Evolutionary conservation across 2,329 filamentous ascomycete genomes (phyloP), one percentile per base, ranked within the genome.

Genomic region (Pseudogymnoascus sp.): DNA sequence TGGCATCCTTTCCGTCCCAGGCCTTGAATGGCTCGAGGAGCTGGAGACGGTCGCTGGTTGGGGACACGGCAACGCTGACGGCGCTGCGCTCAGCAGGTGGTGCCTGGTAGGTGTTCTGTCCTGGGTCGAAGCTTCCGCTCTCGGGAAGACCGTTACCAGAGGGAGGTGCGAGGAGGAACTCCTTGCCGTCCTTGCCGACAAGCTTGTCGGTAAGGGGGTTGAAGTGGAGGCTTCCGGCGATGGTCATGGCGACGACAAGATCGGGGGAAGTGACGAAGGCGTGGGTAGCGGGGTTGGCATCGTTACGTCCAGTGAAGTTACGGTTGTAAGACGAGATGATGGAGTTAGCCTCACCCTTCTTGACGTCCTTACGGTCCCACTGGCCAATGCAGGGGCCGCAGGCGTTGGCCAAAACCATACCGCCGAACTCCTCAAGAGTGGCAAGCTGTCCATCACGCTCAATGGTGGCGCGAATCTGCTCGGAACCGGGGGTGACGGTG

Each of bases 301-400:
- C 92, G 77, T 97, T 97, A 74, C 94, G 91, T 68, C 93, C 93
- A 64, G 93, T 97, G 82, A 99, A 97, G 86, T 99, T 97, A 78
- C 94, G 92, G 88, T 99, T 99, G 87, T 97, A 99, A 28, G 94
- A 97, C 54, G 92, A 97, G 74, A 99, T 82, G 75, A 99, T 99
- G 6, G 92, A 95, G 86, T 99, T 99, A 71, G 92, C 81, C 70
- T 90, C 87, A 68, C 93, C 93, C 86, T 97, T 97, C 84, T 92
- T 89, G 61, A 97, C 91, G 70, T 97, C 93, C 67, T 80, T 82
- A 69, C 94, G 89, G 73, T 97, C 92, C 94, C 94, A 97, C 78
- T 97, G 93, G 63, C 90, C 92, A 75, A 95, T 92, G 79, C 90
- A 94, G 69, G 89, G 89, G 70, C 89, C 93, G 74, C 94, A 97